Base-by-base conservation (phyloP, 2,329 filamentous ascomycete species). In the Colletotrichum viniferum region DNA sequence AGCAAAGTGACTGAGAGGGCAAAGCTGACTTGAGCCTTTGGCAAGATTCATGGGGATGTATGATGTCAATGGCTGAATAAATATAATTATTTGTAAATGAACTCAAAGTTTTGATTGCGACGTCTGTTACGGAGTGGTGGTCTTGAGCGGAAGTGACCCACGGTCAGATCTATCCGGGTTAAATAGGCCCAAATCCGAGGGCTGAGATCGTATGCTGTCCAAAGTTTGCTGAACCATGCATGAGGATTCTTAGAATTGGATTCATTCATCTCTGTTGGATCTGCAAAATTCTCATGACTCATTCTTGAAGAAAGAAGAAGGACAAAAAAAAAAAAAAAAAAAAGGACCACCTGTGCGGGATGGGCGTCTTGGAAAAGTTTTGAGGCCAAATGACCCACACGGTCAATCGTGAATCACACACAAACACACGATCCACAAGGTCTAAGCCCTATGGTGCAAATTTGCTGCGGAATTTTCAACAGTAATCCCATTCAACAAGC, bases 381-480 rank as follows among this genome's bases (percentile, higher is more conserved):
- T 48, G 43, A 48, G 43, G 43, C 43, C 43, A 48, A 48, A 21
- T 48, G 43, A 48, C 43, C 43, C 43, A 48, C 43, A 21, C 2
- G 0, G n/a, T 48, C 43, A 48, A 13, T 48, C n/a, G 43, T 52
- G 43, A 52, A 52, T 52, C n/a, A 52, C 43, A 52, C 43, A 52
- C 43, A n/a, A 21, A 52, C 43, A 52, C 43, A 52, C 43, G 43
- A 52, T 52, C 43, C 43, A 52, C n/a, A 52, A 52, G 43, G 43
- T 52, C 43, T 52, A 52, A 52, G 43, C 43, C n/a, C 43, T 52
- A 52, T 52, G 2, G 2, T 21, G n/a, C 43, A 52, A 52, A 52
- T 21, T 52, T 21, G 10, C n/a, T 7, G 4, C 4, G 0, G 0
- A 2, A 1, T 12, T 1, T 7, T 7, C 6, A 52, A 21, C 43